Evolutionary conservation across 2,329 filamentous ascomycete species (phyloP).

Genomic region (Phaeomoniella chlamydospora): DNA sequence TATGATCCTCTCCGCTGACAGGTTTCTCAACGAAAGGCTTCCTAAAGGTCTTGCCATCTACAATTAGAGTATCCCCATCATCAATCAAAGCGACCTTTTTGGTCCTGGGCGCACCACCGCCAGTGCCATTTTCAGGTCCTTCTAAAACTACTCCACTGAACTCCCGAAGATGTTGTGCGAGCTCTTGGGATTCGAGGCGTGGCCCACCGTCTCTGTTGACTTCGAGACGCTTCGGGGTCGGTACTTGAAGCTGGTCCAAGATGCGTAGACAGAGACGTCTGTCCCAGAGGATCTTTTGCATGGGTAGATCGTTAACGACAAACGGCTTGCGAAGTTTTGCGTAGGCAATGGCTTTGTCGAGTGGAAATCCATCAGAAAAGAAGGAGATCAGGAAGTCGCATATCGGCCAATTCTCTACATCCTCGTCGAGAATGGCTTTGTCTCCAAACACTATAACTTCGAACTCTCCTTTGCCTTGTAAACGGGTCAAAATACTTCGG

Average conservation of each 20-base stretch:
- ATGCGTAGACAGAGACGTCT: constrained; percentile 77
- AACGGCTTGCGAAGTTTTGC: constrained; percentile 87
- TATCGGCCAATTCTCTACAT: constrained; percentile 87
- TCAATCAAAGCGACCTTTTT: constrained; percentile 73
- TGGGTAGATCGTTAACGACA: constrained; percentile 91
- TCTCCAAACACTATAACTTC: constrained; percentile 97
- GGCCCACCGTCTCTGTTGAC: constrained; percentile 90
- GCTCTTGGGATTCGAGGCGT: constrained; percentile 58
- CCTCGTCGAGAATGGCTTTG: constrained; percentile 94
- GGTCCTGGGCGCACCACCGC: constrained; percentile 41
- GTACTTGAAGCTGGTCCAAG: constrained; percentile 76
- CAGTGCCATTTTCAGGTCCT: constrained; percentile 52
- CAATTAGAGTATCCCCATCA: constrained; percentile 71
- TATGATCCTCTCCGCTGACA: constrained; percentile 95
- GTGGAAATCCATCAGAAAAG: constrained; percentile 91
- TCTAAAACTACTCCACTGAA: constrained; percentile 65
- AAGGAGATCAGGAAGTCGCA: constrained; percentile 97
- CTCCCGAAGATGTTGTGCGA: constrained; percentile 66
- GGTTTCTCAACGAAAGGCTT: constrained; percentile 99
- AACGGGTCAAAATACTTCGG: constrained; percentile 82
- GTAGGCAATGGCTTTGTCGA: constrained; percentile 95
- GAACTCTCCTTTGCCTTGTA: constrained; percentile 84
- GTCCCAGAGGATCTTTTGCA: constrained; percentile 97
- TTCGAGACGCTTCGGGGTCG: constrained; percentile 76
- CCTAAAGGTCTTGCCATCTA: constrained; percentile 66